Percentiles rank a stretch among this genome's conserved stretches.
Evolutionary conservation across 2,329 filamentous ascomycete genomes (phyloP).

Genomic region (Endocalyx cinctus): DNA sequence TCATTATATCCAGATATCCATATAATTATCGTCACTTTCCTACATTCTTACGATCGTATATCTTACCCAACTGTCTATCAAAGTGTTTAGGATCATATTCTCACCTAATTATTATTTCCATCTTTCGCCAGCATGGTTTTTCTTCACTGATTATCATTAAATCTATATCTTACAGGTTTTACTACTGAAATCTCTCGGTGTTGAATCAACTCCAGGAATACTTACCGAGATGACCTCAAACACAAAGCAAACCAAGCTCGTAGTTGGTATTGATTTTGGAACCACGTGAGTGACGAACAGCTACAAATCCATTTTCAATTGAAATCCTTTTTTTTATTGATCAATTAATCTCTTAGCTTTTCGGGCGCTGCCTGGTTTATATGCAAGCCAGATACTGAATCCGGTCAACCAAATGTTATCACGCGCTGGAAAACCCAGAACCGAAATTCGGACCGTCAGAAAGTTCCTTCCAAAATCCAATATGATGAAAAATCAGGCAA

Average conservation of each 20-base stretch:
- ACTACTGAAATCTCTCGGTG: no score
- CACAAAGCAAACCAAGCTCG: conserved; percentile 7
- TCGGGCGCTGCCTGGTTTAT: conserved; percentile 24
- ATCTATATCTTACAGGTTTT: no score
- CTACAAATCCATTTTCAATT: not conserved
- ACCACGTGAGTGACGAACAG: conserved; percentile 27
- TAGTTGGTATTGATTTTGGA: conserved; percentile 27
- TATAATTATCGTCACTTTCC: no score
- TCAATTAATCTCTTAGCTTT: conserved; percentile 11
- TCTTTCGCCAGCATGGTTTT: no score
- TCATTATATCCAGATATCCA: no score
- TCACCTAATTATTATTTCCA: no score
- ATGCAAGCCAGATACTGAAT: conserved; percentile 1
- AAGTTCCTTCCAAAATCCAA: conserved; percentile 19
- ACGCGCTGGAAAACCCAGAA: conserved; percentile 3
- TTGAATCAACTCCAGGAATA: no score
- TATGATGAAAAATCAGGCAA: conserved; percentile 9
- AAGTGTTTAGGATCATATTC: no score
- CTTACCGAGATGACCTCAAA: conserved; percentile 5
- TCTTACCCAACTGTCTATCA: no score
- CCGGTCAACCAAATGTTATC: not conserved
- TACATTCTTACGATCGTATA: no score
- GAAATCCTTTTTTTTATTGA: not conserved
- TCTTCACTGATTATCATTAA: no score
- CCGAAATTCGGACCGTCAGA: conserved; percentile 7